phyloP scores from a whole-genome alignment of 306 rosid genomes.

The Dryas octopetala region DNA sequence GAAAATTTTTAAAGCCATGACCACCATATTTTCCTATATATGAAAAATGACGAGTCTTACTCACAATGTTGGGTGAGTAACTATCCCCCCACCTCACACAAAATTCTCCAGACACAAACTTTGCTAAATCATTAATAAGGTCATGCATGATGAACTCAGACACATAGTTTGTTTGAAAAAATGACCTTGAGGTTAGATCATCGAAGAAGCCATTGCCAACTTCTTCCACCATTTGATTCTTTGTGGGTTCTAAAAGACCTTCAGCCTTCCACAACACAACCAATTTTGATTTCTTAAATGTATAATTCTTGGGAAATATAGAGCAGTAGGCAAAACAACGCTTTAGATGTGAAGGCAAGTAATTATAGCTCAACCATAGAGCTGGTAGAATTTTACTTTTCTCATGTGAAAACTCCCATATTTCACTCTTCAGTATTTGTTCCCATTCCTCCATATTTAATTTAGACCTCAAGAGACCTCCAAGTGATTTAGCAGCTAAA shows the following conservation, averaged over 20 bases:
- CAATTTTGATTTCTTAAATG: conserved; percentile 5
- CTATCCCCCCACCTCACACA: neutral
- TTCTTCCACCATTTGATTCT: neutral
- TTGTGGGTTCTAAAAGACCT: neutral
- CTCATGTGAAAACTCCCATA: neutral
- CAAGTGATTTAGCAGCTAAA: too few relatives aligned
- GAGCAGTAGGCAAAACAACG: conserved; percentile 28
- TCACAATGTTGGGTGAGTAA: neutral
- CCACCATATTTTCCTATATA: neutral
- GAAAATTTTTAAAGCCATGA: neutral
- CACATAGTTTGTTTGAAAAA: neutral
- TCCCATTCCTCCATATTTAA: neutral
- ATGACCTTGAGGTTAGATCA: conserved; percentile 25
- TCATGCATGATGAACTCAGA: neutral
- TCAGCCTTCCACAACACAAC: conserved; percentile 43
- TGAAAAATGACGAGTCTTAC: neutral
- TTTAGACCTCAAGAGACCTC: neutral
- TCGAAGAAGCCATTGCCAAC: conserved; percentile 19
- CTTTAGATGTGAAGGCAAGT: conserved; percentile 21
- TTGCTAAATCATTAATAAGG: neutral
- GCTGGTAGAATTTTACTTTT: neutral
- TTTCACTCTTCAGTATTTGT: neutral
- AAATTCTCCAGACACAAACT: neutral
- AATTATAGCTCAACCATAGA: conserved; percentile 10
- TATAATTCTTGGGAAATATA: conserved; percentile 24